Conservation (phyloP, 345 rosid genomes). For the Anacardium occidentale region DNA sequence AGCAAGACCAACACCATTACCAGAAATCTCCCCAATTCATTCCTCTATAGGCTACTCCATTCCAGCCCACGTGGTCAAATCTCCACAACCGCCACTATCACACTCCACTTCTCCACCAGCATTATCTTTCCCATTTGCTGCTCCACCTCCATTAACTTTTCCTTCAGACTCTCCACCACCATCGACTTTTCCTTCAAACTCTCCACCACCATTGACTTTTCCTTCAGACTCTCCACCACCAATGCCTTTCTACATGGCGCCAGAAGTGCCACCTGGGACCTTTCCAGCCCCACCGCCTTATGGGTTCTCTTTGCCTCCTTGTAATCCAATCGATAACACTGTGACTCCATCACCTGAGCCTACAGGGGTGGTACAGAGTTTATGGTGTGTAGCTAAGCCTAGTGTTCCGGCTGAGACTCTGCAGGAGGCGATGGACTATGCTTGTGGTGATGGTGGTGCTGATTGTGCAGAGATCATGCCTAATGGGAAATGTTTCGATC, state of each 20-base stretch:
- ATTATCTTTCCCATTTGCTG: slow-evolving; percentile 12
- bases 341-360: slow-evolving; percentile 32
- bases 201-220: slow-evolving; percentile 28
- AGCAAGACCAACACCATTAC: slow-evolving; percentile 51
- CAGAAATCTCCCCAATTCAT: slow-evolving; percentile 41
- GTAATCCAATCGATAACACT: slow-evolving; percentile 28
- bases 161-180: slow-evolving; percentile 17
- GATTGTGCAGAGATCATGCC: slow-evolving; percentile 59
- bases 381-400: slow-evolving; percentile 82
- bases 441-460: slow-evolving; percentile 71
- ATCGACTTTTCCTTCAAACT: not conserved
- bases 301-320: slow-evolving; percentile 44
- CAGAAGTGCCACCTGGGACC: slow-evolving; percentile 36
- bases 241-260: slow-evolving; percentile 33
- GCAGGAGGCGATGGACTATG: slow-evolving; percentile 67
- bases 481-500: slow-evolving; percentile 56
- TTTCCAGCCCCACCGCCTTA: slow-evolving; percentile 31
- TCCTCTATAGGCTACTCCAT: slow-evolving; percentile 51
- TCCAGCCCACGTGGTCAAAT: slow-evolving; percentile 50
- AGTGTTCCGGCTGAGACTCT: slow-evolving; percentile 57
- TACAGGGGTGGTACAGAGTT: slow-evolving; percentile 35
- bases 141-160: slow-evolving; percentile 28
- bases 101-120: slow-evolving; percentile 21
- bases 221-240: slow-evolving; percentile 31
- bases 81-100: slow-evolving; percentile 33